These are phyloP conservation scores for Gastrolobium villosum DNA, from an alignment of 306 rosid species.

Conservation along the genomic window DNA sequence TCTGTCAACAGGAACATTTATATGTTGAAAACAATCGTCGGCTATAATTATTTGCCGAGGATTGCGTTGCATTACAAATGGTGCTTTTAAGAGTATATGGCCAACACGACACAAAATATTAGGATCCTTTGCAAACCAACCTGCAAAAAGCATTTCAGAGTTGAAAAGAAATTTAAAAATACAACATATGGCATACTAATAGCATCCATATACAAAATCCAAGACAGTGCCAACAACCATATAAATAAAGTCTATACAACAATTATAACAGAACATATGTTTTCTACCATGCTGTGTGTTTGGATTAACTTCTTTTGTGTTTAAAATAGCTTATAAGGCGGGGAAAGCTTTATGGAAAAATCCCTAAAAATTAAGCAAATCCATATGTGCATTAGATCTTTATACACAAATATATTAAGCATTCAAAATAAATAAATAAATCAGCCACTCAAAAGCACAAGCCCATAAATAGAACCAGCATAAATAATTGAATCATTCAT, in stretches of 20 bases:
- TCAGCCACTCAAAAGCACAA: constrained; percentile 28
- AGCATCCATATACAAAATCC: constrained; percentile 13
- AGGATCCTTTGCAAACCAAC: constrained; percentile 96
- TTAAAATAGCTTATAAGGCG: not conserved
- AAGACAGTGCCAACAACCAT: constrained; percentile 3
- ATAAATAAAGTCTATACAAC: not conserved
- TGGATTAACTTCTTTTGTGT: not conserved
- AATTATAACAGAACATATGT: not conserved
- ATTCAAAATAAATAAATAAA: constrained; percentile 18
- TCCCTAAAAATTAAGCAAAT: not conserved
- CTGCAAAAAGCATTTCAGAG: constrained; percentile 66
- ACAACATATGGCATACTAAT: not conserved
- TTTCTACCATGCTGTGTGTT: not conserved
- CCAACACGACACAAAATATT: constrained; percentile 79
- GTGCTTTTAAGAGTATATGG: constrained; percentile 83
- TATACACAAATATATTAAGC: constrained; percentile 23
- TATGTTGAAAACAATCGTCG: constrained; percentile 87
- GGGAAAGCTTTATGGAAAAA: not conserved
- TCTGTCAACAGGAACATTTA: constrained; percentile 79
- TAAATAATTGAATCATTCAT: constrained; percentile 46
- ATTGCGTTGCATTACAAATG: constrained; percentile 67
- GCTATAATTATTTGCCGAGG: constrained; percentile 89
- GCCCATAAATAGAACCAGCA: constrained; percentile 8
- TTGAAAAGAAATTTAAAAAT: constrained; percentile 29
- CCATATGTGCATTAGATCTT: constrained; percentile 13